A percentile compares a stretch with the other conserved stretches of the same genome.
These are phyloP conservation scores for Lipomyces sp. DNA, from an alignment of 805 yeast species.

Conservation along the genomic window DNA sequence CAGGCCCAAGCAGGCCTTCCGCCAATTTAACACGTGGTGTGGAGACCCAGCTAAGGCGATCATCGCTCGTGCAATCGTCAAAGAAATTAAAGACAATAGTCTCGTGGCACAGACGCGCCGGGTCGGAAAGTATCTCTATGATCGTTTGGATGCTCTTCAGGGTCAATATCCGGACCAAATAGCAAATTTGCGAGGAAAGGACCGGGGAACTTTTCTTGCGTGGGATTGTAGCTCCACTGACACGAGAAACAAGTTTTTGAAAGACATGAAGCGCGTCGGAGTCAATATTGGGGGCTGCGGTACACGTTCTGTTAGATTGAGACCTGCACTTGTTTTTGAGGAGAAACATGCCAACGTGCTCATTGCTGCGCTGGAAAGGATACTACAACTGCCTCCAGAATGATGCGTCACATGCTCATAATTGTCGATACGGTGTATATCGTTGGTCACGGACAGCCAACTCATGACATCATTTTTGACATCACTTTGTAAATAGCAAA, in stretches of 20 bases:
- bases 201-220: slow-evolving; percentile 77
- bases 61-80: slow-evolving; percentile 68
- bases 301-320: slow-evolving; percentile 68
- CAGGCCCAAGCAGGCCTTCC: slow-evolving; percentile 72
- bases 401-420: no score
- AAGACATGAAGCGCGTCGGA: slow-evolving; percentile 60
- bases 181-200: slow-evolving; percentile 65
- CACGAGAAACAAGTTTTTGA: slow-evolving; percentile 59
- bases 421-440: neutral
- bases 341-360: slow-evolving; percentile 74
- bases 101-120: slow-evolving; percentile 53
- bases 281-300: slow-evolving; percentile 86
- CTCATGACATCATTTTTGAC: no score
- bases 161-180: slow-evolving; percentile 52
- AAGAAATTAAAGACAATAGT: slow-evolving; percentile 60
- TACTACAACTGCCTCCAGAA: no score
- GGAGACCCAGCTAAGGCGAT: slow-evolving; percentile 83
- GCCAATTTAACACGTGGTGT: slow-evolving; percentile 93
- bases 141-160: slow-evolving; percentile 51
- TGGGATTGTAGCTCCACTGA: slow-evolving; percentile 59
- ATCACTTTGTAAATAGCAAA: no score
- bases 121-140: slow-evolving; percentile 67
- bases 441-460: no score
- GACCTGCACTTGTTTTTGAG: slow-evolving; percentile 76
- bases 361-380: slow-evolving; percentile 45